These are phyloP conservation scores for Euphorbia lathyris DNA, from an alignment of 345 rosid species.

Conservation along the genomic window DNA sequence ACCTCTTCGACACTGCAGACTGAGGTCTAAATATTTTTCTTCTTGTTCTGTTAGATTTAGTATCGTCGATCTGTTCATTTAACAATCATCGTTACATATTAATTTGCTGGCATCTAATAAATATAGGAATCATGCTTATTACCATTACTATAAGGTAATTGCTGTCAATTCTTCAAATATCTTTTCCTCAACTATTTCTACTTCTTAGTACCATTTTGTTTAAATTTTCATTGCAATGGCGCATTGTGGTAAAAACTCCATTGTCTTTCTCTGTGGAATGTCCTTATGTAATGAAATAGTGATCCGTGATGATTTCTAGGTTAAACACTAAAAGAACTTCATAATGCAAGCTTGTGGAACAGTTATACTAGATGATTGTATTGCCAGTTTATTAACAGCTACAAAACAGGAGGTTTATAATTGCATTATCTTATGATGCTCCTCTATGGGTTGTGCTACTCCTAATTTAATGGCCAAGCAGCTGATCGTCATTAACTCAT, in stretches of 20 bases:
- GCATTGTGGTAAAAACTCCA: background rate
- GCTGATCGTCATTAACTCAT: background rate
- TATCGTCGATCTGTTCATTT: background rate
- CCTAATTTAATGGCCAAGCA: background rate
- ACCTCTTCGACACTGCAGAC: conserved; percentile 18
- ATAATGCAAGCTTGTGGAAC: background rate
- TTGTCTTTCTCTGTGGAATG: background rate
- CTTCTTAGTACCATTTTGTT: background rate
- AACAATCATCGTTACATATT: background rate
- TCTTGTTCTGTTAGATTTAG: background rate
- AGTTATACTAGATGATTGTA: background rate
- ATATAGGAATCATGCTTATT: background rate
- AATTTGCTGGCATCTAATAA: background rate
- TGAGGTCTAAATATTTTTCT: conserved; percentile 26
- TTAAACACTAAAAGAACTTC: background rate
- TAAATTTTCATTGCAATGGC: background rate
- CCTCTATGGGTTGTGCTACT: background rate
- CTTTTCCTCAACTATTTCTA: background rate
- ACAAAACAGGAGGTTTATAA: background rate
- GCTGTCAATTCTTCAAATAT: background rate
- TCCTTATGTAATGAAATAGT: background rate
- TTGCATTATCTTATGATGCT: background rate
- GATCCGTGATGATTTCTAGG: background rate
- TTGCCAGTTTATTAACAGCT: background rate
- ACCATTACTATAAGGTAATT: background rate